Conservation (phyloP, 2,329 filamentous ascomycete species). For the Dactylellina drechsleri region DNA sequence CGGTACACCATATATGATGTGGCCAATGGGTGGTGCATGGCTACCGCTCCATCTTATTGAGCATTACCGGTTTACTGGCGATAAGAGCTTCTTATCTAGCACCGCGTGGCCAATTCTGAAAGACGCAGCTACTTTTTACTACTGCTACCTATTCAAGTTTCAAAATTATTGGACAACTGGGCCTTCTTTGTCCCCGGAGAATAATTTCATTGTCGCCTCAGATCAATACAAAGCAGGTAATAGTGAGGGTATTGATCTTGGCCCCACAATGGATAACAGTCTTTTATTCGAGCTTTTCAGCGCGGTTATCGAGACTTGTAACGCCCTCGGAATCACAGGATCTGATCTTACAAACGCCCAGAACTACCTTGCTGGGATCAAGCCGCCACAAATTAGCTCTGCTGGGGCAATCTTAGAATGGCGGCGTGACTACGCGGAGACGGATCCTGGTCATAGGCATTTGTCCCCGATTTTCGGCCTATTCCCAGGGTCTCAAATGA, state of each 20-base stretch:
- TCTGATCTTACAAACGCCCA: conserved; percentile 54
- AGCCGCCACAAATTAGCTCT: conserved; percentile 56
- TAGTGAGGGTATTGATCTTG: conserved; percentile 64
- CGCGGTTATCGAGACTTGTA: conserved; percentile 26
- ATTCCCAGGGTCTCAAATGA: conserved; percentile 63
- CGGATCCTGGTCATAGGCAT: conserved; percentile 66
- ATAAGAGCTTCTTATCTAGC: conserved; percentile 59
- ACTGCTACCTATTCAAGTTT: conserved; percentile 61
- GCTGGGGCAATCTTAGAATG: conserved; percentile 60
- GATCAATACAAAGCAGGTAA: conserved; percentile 58
- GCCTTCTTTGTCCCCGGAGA: conserved; percentile 62
- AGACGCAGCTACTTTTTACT: conserved; percentile 61
- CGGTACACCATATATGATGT: conserved; percentile 60
- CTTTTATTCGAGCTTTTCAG: conserved; percentile 60
- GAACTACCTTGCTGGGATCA: conserved; percentile 22
- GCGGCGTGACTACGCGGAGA: conserved; percentile 59
- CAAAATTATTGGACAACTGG: conserved; percentile 60
- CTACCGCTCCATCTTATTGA: conserved; percentile 62
- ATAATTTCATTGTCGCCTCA: conserved; percentile 58
- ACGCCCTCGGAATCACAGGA: conserved; percentile 19
- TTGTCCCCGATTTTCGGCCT: conserved; percentile 66
- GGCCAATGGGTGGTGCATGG: conserved; percentile 64
- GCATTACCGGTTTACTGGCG: conserved; percentile 61
- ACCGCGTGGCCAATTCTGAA: conserved; percentile 59
- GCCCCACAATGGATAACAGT: conserved; percentile 64